Percentiles rank a stretch among this genome's conserved stretches.
These are phyloP conservation scores for Verticillium isaacii DNA, from an alignment of 2,329 filamentous ascomycete genomes.

Conservation along the genomic window DNA sequence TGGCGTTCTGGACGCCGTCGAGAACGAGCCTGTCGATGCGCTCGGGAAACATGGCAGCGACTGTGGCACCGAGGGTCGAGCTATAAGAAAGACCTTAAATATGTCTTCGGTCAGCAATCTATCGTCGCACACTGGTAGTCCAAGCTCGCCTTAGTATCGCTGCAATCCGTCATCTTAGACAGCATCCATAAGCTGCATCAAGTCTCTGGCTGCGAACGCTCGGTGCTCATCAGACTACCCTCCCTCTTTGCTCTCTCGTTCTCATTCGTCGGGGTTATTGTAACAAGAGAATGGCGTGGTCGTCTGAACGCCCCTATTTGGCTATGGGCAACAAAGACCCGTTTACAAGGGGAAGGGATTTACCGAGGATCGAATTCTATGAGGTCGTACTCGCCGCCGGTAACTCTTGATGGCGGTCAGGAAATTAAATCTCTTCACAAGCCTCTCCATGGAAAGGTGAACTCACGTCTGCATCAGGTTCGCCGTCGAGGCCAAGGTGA, in stretches of 20 bases:
- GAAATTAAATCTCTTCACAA: too few relatives aligned
- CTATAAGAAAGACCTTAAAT: constrained; percentile 32
- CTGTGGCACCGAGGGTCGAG: constrained; percentile 28
- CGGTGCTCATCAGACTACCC: constrained; percentile 31
- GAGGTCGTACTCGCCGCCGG: constrained; percentile 15
- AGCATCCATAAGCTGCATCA: constrained; percentile 34
- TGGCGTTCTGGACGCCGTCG: constrained; percentile 24
- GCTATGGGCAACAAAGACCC: background rate
- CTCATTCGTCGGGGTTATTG: background rate
- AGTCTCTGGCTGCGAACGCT: constrained; percentile 37
- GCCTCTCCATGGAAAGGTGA: background rate
- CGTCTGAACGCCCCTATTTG: background rate
- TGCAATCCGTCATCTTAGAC: constrained; percentile 33
- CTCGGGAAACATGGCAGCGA: constrained; percentile 34
- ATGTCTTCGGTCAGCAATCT: background rate
- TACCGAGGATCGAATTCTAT: constrained; percentile 17
- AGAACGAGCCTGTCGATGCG: constrained; percentile 24
- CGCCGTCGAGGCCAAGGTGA: background rate
- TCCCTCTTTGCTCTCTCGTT: constrained; percentile 11
- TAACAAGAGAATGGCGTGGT: background rate
- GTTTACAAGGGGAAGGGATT: background rate
- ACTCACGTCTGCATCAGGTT: background rate
- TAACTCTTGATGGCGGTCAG: constrained; percentile 4
- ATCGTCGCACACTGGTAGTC: background rate
- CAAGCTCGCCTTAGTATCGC: constrained; percentile 29